Evolutionary conservation across 2,329 filamentous ascomycete species (phyloP), one percentile per base, ranked within the genome.

Genomic region (Cryphonectria japonica): DNA sequence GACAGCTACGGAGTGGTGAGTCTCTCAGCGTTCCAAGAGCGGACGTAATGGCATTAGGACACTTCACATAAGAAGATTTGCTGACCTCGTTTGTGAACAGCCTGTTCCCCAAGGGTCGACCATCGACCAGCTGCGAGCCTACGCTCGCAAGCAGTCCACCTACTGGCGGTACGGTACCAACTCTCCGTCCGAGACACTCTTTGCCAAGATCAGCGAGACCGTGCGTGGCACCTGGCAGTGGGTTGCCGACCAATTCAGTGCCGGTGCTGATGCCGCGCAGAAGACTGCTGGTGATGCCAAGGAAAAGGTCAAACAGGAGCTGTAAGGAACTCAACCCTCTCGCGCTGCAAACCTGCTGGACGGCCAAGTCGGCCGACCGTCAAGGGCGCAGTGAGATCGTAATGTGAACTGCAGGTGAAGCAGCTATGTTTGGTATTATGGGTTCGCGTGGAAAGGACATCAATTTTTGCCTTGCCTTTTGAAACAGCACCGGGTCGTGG

Each of bases 151-250:
- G 79, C 91, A 94, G 76, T 86, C 88, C 32, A 92, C 91, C 32
- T 94, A 91, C 80, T 95, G 94, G 84, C 88, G 87, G 77, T 93
- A 95, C 76, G 93, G 93, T 67, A 93, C 91, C 6, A 88, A 85
- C 11, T 87, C 87, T 39, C 91, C 93, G 19, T 82, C 86, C 66
- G 88, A 85, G 67, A 92, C 91, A 8, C 80, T 93, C 64, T 87
- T 89, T 74, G 90, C 89, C 78, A 91, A 91, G 80, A 76, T 93
- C 70, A 81, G 81, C 71, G 86, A 87, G 73, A 81, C 79, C 65
- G 80, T 85, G 72, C 80, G 83, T 74, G 80, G 80, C 34, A 81
- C 83, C 37, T 85, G 84, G 81, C 82, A 85, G 72, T 89, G 87
- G 87, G 78, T 87, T 69, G 73, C 83, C 67, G 77, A 78, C 46